Percentiles rank a stretch among this genome's conserved stretches.
Conservation (phyloP, 2,329 filamentous ascomycete genomes). For the Fusarium newnesense region DNA sequence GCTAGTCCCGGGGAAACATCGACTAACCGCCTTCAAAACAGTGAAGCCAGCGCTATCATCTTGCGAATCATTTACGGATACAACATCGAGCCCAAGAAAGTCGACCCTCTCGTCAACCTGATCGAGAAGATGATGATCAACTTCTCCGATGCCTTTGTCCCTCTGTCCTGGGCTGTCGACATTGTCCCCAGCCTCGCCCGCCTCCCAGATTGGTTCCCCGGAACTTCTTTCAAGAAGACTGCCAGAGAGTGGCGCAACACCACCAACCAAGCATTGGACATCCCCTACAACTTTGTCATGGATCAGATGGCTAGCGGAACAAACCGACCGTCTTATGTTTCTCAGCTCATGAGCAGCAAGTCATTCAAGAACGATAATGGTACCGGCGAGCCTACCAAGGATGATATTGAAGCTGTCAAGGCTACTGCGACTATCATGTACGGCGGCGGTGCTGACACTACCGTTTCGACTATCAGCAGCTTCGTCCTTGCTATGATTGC, state of each 20-base stretch:
- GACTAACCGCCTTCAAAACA: constrained; percentile 15
- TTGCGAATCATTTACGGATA: constrained; percentile 48
- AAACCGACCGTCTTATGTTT: constrained; percentile 42
- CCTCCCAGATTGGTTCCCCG: constrained; percentile 47
- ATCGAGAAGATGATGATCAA: constrained; percentile 45
- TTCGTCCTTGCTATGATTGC: constrained; percentile 43
- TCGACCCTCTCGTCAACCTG: constrained; percentile 46
- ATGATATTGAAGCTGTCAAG: constrained; percentile 41
- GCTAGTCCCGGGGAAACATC: fast-evolving
- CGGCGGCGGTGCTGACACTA: constrained; percentile 46
- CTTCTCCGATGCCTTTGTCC: constrained; percentile 44
- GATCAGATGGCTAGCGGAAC: constrained; percentile 40
- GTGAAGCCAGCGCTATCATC: constrained; percentile 43
- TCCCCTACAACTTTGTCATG: constrained; percentile 47
- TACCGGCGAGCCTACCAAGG: not conserved
- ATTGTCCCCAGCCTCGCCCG: constrained; percentile 45
- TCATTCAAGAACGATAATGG: constrained; percentile 11
- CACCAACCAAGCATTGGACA: constrained; percentile 27
- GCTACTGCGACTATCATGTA: constrained; percentile 44
- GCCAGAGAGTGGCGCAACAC: constrained; percentile 42
- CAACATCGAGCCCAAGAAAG: constrained; percentile 42
- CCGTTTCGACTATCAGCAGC: constrained; percentile 38
- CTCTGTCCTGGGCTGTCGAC: constrained; percentile 49
- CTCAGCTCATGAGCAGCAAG: constrained; percentile 38
- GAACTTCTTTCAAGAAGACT: constrained; percentile 45